Conservation (phyloP, 2,329 filamentous ascomycete genomes). For the Diplocarpon rosae region DNA sequence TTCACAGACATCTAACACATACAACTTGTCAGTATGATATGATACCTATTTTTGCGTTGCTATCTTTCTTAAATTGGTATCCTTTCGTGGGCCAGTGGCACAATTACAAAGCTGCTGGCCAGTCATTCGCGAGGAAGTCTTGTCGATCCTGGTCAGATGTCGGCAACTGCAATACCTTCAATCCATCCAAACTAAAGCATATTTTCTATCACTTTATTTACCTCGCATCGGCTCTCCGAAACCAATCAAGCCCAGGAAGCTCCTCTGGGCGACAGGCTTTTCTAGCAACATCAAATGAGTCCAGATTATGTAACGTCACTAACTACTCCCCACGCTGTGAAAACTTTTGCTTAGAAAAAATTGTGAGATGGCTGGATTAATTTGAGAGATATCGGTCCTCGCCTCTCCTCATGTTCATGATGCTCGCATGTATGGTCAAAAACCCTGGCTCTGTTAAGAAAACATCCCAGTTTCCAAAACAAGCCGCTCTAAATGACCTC, state of each 20-base stretch:
- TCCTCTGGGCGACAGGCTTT: background rate
- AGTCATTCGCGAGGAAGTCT: conserved; percentile 1
- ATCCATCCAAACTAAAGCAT: background rate
- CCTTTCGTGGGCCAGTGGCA: background rate
- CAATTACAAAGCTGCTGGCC: background rate
- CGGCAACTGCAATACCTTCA: background rate
- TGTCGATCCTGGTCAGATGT: background rate
- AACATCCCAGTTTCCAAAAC: background rate
- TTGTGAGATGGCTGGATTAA: background rate
- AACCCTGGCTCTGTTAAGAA: background rate
- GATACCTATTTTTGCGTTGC: background rate
- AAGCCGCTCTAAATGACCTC: background rate
- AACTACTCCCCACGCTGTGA: background rate
- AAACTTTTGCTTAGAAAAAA: background rate
- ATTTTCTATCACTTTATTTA: background rate
- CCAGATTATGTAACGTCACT: too few species aligned
- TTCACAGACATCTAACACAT: too few species aligned
- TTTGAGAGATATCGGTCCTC: background rate
- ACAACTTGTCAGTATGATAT: too few species aligned
- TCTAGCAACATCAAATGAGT: too few species aligned
- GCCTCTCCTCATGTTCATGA: too few species aligned
- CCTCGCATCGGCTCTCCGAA: background rate
- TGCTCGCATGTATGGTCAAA: background rate
- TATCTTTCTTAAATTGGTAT: background rate
- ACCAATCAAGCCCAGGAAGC: background rate